A percentile compares a stretch with the other conserved stretches of the same genome.
Evolutionary conservation across 441 rosid genomes (phyloP).

Genomic region (Metrosideros polymorpha): DNA sequence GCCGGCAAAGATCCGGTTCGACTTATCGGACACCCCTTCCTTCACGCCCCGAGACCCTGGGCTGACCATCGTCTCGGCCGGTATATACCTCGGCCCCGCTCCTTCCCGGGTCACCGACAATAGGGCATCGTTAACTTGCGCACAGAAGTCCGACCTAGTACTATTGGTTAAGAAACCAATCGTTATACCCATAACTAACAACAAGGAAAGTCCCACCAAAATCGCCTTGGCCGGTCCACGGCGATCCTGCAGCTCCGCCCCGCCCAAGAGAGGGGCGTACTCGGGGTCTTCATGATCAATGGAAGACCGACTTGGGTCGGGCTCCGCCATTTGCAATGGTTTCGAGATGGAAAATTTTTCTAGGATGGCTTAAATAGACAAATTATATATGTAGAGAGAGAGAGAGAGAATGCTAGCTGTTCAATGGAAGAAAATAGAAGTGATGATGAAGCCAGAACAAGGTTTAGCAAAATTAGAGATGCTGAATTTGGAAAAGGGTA

Average conservation of each 20-base stretch:
- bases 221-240: conserved; percentile 15
- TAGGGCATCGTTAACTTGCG: not conserved
- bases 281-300: not conserved
- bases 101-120: not conserved
- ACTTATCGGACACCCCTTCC: conserved; percentile 81
- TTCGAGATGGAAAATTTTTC: not conserved
- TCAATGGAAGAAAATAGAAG: not conserved
- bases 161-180: conserved; percentile 8
- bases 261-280: conserved; percentile 13
- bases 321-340: not conserved
- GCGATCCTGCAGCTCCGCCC: not conserved
- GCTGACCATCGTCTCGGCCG: not conserved
- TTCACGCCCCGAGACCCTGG: conserved; percentile 36
- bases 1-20: conserved; percentile 14
- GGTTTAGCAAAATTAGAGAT: not conserved
- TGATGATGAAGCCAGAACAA: not conserved
- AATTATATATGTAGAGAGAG: not conserved
- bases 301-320: not conserved
- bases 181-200: conserved; percentile 25
- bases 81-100: not conserved
- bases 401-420: not conserved
- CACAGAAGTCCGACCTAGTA: not conserved
- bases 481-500: not conserved
- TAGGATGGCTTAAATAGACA: not conserved
- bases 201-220: conserved; percentile 20